These are phyloP conservation scores for Liquidambar formosana DNA, from an alignment of 164 flowering plant species.

Conservation along the genomic window DNA sequence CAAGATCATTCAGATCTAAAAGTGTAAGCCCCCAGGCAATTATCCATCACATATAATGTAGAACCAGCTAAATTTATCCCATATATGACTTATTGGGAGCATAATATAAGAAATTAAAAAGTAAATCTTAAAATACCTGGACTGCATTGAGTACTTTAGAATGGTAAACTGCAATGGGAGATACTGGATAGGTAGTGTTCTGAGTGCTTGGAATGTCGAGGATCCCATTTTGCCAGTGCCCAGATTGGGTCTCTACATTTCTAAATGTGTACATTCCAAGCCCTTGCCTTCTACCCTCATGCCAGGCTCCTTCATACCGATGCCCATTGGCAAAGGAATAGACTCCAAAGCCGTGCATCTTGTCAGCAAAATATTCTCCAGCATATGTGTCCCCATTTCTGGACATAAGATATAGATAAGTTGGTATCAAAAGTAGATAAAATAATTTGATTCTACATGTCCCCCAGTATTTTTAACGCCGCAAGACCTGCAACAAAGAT, in stretches of 20 bases:
- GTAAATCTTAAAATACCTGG: slow-evolving; percentile 33
- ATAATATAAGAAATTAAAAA: not conserved
- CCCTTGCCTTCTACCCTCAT: slow-evolving; percentile 59
- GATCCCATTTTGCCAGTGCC: slow-evolving; percentile 60
- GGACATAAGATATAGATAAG: not conserved
- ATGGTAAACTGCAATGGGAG: slow-evolving; percentile 49
- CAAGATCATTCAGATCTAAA: too few relatives aligned
- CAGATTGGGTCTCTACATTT: slow-evolving; percentile 56
- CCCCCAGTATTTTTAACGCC: not conserved
- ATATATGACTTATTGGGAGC: not conserved
- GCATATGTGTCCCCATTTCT: slow-evolving; percentile 60
- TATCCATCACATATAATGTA: too few relatives aligned
- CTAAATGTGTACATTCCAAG: slow-evolving; percentile 62
- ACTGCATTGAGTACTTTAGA: slow-evolving; percentile 53
- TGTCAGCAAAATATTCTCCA: slow-evolving; percentile 62
- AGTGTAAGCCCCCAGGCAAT: too few relatives aligned
- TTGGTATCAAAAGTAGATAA: not conserved
- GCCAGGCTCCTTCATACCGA: slow-evolving; percentile 61
- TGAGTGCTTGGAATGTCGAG: slow-evolving; percentile 53
- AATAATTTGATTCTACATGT: not conserved
- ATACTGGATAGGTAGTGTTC: slow-evolving; percentile 33
- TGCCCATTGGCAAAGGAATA: slow-evolving; percentile 53
- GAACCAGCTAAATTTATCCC: not conserved
- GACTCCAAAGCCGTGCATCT: slow-evolving; percentile 62
- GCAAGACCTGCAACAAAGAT: not conserved